A percentile compares a stretch with the other conserved stretches of the same genome.
These are phyloP conservation scores for Eruca vesicaria DNA, from an alignment of 441 rosid species.

Conservation along the genomic window DNA sequence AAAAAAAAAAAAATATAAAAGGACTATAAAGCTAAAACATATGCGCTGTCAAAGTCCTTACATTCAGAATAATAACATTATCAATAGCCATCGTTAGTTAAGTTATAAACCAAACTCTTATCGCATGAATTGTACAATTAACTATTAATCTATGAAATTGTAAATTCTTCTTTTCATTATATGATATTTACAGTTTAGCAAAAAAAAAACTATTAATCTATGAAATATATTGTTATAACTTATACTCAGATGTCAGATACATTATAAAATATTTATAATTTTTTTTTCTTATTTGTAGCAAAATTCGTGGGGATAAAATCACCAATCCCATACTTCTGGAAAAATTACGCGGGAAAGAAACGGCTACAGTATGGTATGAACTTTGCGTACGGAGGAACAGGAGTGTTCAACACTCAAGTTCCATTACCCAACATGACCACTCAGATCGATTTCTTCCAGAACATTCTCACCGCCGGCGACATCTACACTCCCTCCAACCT, in stretches of 20 bases:
- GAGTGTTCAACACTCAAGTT: slow-evolving; percentile 58
- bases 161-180: no score
- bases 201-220: no score
- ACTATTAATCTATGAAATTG: not conserved
- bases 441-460: slow-evolving; percentile 60
- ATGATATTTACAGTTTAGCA: no score
- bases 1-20: no score
- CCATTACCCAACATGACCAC: slow-evolving; percentile 74
- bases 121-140: not conserved
- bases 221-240: not conserved
- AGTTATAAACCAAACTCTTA: not conserved
- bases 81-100: not conserved
- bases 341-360: slow-evolving; percentile 40
- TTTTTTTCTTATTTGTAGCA: slow-evolving; percentile 1
- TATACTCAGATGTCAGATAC: no score
- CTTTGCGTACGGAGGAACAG: slow-evolving; percentile 87
- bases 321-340: slow-evolving; percentile 70
- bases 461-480: slow-evolving; percentile 38
- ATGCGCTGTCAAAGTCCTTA: slow-evolving; percentile 19
- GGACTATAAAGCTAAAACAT: slow-evolving; percentile 20
- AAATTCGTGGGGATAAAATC: slow-evolving; percentile 50
- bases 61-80: not conserved
- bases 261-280: not conserved
- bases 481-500: slow-evolving; percentile 40
- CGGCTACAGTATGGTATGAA: slow-evolving; percentile 61